A percentile compares a stretch with the other conserved stretches of the same genome.
Evolutionary conservation across 805 yeast genomes (phyloP).

Genomic region (Ogataea pini): DNA sequence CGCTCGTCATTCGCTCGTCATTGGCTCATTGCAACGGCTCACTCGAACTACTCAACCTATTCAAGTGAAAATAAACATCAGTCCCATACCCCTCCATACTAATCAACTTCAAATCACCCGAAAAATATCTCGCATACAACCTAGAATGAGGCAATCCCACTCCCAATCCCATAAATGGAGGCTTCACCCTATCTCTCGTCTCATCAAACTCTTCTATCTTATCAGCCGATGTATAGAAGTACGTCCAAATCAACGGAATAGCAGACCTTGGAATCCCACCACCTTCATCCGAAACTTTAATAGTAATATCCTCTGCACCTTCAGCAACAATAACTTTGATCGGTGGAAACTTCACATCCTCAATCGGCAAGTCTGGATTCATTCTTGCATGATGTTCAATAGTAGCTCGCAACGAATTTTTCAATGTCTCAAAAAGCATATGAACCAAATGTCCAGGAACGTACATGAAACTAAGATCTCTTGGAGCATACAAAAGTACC

Average conservation of each 20-base stretch:
- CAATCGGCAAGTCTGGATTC: slow-evolving; percentile 49
- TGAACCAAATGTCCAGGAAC: slow-evolving; percentile 93
- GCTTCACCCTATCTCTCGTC: slow-evolving; percentile 43
- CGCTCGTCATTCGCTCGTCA: background rate
- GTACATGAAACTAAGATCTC: slow-evolving; percentile 79
- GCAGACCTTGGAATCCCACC: slow-evolving; percentile 90
- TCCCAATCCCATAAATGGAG: slow-evolving; percentile 95
- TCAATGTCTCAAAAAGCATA: slow-evolving; percentile 85
- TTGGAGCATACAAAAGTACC: slow-evolving; percentile 74
- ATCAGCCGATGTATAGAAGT: slow-evolving; percentile 84
- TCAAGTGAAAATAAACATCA: slow-evolving; percentile 84
- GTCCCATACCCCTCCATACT: slow-evolving; percentile 96
- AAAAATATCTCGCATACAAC: slow-evolving; percentile 84
- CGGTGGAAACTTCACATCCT: slow-evolving; percentile 76
- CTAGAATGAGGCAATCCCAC: slow-evolving; percentile 88
- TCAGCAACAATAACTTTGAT: slow-evolving; percentile 84
- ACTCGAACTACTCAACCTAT: slow-evolving; percentile 69
- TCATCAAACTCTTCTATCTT: slow-evolving; percentile 49
- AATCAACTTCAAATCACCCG: slow-evolving; percentile 84
- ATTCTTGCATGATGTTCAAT: slow-evolving; percentile 73
- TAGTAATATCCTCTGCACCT: slow-evolving; percentile 88
- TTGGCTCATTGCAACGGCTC: slow-evolving; percentile 60
- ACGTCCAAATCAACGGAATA: slow-evolving; percentile 86
- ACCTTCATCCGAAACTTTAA: slow-evolving; percentile 89
- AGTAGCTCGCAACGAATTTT: slow-evolving; percentile 85